Conservation (phyloP, 805 yeast genomes). For the Candida corydali region DNA sequence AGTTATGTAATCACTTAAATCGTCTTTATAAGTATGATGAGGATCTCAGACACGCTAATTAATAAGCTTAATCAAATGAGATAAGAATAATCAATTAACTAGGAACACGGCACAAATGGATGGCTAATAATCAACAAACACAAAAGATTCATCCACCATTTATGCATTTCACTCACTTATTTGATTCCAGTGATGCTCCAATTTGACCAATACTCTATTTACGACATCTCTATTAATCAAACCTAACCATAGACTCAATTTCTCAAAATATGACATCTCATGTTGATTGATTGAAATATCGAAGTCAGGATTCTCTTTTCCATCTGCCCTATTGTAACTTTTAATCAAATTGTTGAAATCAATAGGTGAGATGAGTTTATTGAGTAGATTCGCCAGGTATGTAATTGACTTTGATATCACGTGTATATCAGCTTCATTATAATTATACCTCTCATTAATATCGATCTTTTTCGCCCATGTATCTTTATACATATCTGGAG, state of each 20-base stretch:
- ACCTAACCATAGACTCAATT: conserved; percentile 10
- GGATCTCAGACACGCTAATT: too few species aligned
- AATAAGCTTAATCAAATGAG: too few species aligned
- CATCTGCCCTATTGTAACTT: conserved; percentile 9
- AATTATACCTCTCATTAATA: conserved; percentile 48
- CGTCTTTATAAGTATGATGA: too few species aligned
- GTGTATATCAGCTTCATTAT: conserved; percentile 31
- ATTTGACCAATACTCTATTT: background rate
- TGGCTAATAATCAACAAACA: too few species aligned
- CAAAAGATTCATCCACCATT: too few species aligned
- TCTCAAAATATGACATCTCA: conserved; percentile 16
- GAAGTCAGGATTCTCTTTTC: conserved; percentile 9
- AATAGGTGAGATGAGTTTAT: conserved; percentile 18
- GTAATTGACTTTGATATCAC: conserved; percentile 25
- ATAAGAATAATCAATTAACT: too few species aligned
- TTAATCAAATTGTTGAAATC: conserved; percentile 13
- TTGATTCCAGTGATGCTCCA: conserved; percentile 11
- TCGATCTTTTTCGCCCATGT: conserved; percentile 47
- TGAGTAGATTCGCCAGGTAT: conserved; percentile 18
- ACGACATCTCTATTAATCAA: conserved; percentile 1
- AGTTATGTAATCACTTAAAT: too few species aligned
- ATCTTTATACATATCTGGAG: conserved; percentile 24
- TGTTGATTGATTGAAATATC: conserved; percentile 2
- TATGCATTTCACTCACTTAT: too few species aligned
- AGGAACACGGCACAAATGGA: too few species aligned